Base-by-base conservation (phyloP, 176 grass and related monocot genomes). In the Otatea glauca region DNA sequence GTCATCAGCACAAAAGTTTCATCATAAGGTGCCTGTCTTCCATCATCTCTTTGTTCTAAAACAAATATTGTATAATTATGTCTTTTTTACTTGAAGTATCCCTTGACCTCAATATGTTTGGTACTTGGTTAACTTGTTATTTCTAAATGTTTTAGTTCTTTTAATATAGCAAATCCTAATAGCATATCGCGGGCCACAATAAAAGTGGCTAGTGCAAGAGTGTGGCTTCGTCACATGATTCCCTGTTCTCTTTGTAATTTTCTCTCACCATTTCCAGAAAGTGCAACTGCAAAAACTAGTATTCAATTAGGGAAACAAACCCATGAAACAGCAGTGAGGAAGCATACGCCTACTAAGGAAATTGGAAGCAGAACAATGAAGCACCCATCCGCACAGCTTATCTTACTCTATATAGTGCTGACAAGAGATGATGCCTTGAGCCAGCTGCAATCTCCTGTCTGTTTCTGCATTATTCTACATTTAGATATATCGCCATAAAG, bases 1-100 rank as follows among this genome's bases (percentile, higher is more conserved):
- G 72, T 92, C 77, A 89, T 65, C 82, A 69, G 88, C 82, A 25
- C 85, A 74, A 67, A 90, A 93, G 68, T 78, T 78, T 81, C 91
- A 92, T 61, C 48, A 90, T 49, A 50, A 95, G 96, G 96, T 98
- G 56, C 56, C 16, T 58, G 27, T 39, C 32, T 65, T 81, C 38
- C 11, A 69, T 70, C 18, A 56, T 35, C 42, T 68, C 2, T 76
- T 89, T 81, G 34, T 43, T 77, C 8, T 42, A 58, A 51, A 47
- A 65, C 3, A 56, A 32, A 55, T 54, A 44, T 62, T 20, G 20
- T 21, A 27, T 67, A 65, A 5, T 17, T 60, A 0, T 43, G 12
- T 34, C 3, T 51, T 51, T 51, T 47, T 65, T 68, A 29, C 73
- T 64, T 29, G n/a, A 62, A n/a, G 61, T 62, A 42, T 20, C 27